These are phyloP conservation scores for Starmerella stellata DNA, from an alignment of 805 yeast genomes.

Conservation along the genomic window DNA sequence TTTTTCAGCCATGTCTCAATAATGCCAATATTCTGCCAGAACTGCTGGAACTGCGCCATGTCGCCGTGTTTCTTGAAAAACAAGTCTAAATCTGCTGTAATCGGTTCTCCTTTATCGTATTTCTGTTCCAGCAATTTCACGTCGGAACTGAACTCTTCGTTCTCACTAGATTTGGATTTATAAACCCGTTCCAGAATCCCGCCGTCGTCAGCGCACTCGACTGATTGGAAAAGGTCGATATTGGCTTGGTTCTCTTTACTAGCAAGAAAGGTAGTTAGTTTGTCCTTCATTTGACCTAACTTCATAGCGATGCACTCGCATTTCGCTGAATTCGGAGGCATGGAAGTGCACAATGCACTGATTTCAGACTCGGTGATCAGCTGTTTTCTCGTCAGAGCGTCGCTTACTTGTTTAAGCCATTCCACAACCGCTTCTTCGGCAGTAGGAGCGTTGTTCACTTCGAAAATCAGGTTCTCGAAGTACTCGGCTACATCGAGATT, in stretches of 20 bases:
- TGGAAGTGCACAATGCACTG: background rate
- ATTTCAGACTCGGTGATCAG: background rate
- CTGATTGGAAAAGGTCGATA: background rate
- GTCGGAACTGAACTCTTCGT: background rate
- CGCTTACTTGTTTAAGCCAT: slow-evolving; percentile 37
- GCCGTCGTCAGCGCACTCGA: background rate
- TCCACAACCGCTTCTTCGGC: background rate
- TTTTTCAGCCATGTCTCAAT: background rate
- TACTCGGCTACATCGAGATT: background rate
- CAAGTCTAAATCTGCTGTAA: background rate
- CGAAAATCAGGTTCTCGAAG: background rate
- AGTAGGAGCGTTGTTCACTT: background rate
- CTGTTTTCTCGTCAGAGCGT: slow-evolving; percentile 17
- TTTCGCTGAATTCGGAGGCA: background rate
- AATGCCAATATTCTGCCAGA: background rate
- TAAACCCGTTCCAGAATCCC: background rate
- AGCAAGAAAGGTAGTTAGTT: background rate
- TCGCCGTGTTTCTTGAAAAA: background rate
- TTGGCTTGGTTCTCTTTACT: background rate
- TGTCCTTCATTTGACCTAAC: background rate
- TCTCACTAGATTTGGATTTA: background rate
- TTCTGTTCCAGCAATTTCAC: background rate
- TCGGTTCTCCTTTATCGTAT: background rate
- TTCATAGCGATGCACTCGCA: background rate
- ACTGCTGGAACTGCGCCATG: background rate